Evolutionary conservation across 768 basidiomycete species (phyloP).

Genomic region (Boletus vermiculosoides): DNA sequence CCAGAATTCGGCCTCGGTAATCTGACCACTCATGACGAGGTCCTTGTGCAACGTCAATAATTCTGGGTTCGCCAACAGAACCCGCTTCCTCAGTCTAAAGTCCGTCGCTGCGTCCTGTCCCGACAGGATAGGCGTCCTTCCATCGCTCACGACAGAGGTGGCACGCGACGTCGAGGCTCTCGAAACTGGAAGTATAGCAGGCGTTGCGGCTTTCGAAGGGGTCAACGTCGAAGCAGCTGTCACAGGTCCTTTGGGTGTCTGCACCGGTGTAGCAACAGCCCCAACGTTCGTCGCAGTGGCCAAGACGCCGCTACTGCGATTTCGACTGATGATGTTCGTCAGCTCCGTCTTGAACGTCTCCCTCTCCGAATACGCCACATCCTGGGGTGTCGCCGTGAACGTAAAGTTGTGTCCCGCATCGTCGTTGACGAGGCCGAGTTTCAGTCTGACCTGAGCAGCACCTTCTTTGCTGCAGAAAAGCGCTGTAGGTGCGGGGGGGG

Average conservation of each 20-base stretch:
- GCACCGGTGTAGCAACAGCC: conserved; percentile 20
- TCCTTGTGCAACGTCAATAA: conserved; percentile 82
- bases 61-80: conserved; percentile 75
- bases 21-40: conserved; percentile 79
- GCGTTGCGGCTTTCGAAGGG: conserved; percentile 32
- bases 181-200: conserved; percentile 33
- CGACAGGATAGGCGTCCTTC: conserved; percentile 52
- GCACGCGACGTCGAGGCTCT: conserved; percentile 58
- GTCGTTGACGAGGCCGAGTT: conserved; percentile 65
- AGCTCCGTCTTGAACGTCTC: conserved; percentile 82
- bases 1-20: conserved; percentile 96
- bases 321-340: conserved; percentile 72
- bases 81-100: conserved; percentile 73
- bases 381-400: conserved; percentile 60
- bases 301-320: conserved; percentile 43
- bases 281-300: conserved; percentile 9
- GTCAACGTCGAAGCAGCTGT: conserved; percentile 11
- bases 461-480: conserved; percentile 87
- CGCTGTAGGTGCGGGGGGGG: conserved; percentile 39
- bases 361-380: conserved; percentile 65
- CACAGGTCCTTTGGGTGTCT: conserved; percentile 27
- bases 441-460: conserved; percentile 74
- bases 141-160: conserved; percentile 56
- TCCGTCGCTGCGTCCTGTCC: conserved; percentile 63
- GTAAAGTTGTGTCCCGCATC: conserved; percentile 82